Evolutionary conservation across 2,329 filamentous ascomycete species (phyloP), one percentile per base, ranked within the genome.

Genomic region (Lasiodiplodia citricola): DNA sequence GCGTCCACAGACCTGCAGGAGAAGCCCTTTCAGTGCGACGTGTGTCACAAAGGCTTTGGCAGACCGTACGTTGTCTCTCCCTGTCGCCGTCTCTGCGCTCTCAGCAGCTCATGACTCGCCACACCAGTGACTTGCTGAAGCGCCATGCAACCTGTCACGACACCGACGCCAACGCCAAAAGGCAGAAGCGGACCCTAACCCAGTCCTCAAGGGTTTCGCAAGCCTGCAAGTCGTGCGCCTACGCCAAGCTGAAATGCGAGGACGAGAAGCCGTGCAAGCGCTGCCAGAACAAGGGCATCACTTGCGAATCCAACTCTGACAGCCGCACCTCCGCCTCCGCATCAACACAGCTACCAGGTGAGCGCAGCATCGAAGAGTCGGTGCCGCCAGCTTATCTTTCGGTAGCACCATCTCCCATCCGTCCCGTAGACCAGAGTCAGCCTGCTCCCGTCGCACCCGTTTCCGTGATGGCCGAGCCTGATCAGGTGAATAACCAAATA

Each of bases 201-300:
- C 68, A 68, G 41, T 64, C 35, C 55, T 74, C 75, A 13, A 77
- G 83, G 7, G 83, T 84, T 4, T 82, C 80, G 5, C 84, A 86
- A 73, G 85, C 85, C 0, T 87, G 85, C 70, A 84, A 84, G 69
- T 79, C 83, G 5, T 87, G 85, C 70, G 84, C 85, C 25, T 79
- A 81, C 25, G 81, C 83, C 2, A 85, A 87, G 72, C 76, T 87
- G 23, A 84, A 85, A 72, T 87, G 85, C 70, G 84, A 86, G 70
- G 85, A 87, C 70, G 80, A 83, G 56, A 87, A 87, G 75, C 85
- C 85, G 8, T 87, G 85, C 72, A 83, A 79, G 70, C 78, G 85
- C 56, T 87, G 85, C 74, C 80, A 77, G 51, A 84, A 84, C 72
- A 85, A 84, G 71, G 80, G 80, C 71, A 80, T 86, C 23, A 71